Base-by-base conservation (phyloP, 768 basidiomycete species). In the Rhodotorula kratochvilovae region DNA sequence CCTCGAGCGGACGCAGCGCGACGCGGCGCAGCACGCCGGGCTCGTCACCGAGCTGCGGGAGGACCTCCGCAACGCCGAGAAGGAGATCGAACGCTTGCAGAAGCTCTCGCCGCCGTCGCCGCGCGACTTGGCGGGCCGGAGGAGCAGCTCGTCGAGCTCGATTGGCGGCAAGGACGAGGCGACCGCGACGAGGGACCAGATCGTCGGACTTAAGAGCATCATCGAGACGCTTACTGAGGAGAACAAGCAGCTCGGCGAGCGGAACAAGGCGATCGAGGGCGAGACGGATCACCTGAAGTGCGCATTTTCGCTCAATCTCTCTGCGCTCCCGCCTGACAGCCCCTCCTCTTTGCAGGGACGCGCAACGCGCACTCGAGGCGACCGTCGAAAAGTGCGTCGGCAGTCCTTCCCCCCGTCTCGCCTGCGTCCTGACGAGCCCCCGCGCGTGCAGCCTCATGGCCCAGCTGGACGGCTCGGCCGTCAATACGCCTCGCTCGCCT, bases 191-290 rank as follows among this genome's bases (percentile, higher is more conserved):
- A 51, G 69, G 53, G 88, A 90, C 66, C 91, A 93, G 80, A 87
- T 92, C 67, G 87, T 84, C 21, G 92, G 92, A 15, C 85, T 94
- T 51, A 93, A 93, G 80, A 88, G 91, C 77, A 91, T 96, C 76
- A 87, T 96, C 31, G 89, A 91, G 78, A 90, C 92, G 76, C 83
- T 96, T 51, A 90, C 90, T 77, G 89, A 89, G 76, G 93, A 96
- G 80, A 90, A 92, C 77, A 85, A 84, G 73, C 80, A 88, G 21
- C 82, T 93, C 48, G 77, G 85, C 36, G 83, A 87, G 19, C 89
- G 90, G 77, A 84, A 84, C 3, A 86, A 87, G 68, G 88, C 89
- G 78, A 83, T 93, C 23, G 89, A 87, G 66, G 87, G 90, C 82
- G 91, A 88, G 61, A 8, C n/a, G 35, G 29, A 50, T 36, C 43